These are phyloP conservation scores for Saccharomyces hybrid DNA, from an alignment of 1,139 yeast genomes.

Conservation along the genomic window DNA sequence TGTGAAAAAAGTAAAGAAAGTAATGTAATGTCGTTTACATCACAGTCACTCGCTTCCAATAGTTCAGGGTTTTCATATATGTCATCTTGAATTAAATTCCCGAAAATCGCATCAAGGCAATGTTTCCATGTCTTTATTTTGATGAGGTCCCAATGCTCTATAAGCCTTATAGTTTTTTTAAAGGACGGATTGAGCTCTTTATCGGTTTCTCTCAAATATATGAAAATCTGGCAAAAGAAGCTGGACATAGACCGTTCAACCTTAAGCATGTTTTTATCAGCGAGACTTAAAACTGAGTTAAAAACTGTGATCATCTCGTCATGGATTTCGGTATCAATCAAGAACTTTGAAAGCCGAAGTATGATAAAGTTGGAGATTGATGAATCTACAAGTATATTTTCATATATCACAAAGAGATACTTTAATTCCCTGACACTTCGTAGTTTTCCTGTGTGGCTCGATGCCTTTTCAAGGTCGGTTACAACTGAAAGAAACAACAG, in stretches of 20 bases:
- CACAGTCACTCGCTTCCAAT: not conserved
- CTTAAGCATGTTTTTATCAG: not conserved
- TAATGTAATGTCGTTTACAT: slow-evolving; percentile 4
- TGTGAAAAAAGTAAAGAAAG: slow-evolving; percentile 10
- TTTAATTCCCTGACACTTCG: slow-evolving; percentile 14
- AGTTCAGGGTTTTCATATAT: not conserved
- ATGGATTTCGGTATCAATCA: not conserved
- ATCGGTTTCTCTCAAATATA: not conserved
- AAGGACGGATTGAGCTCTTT: not conserved
- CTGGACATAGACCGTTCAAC: not conserved
- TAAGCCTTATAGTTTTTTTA: not conserved
- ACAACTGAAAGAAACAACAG: slow-evolving; percentile 16
- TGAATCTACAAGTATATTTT: slow-evolving; percentile 4
- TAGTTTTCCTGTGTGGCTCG: slow-evolving; percentile 6
- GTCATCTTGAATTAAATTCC: not conserved
- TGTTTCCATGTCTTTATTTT: not conserved
- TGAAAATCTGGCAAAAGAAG: not conserved
- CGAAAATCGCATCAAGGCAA: not conserved
- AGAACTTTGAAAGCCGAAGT: slow-evolving; percentile 1
- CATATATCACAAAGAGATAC: slow-evolving; percentile 13
- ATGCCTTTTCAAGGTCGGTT: slow-evolving; percentile 13
- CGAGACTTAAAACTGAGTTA: not conserved
- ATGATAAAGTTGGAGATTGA: not conserved
- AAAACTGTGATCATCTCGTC: not conserved
- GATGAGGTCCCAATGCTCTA: not conserved